A percentile compares a stretch with the other conserved stretches of the same genome.
phyloP scores from a whole-genome alignment of 2,329 filamentous ascomycete genomes.

The Alternaria consortialis region DNA sequence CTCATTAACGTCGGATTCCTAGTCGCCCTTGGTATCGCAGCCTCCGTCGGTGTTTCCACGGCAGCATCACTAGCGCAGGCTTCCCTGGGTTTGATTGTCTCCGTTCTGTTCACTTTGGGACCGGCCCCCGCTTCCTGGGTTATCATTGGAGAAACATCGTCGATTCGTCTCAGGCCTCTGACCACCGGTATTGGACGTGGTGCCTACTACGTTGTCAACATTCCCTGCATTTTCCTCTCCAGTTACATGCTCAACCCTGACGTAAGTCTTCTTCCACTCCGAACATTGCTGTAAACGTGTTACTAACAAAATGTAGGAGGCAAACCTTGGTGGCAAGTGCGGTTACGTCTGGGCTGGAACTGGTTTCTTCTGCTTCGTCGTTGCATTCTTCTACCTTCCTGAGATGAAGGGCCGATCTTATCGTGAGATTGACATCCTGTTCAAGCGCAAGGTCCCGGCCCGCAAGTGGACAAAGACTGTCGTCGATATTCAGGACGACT shows the following conservation, averaged over 20 bases:
- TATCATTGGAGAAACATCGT: constrained; percentile 73
- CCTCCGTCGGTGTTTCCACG: constrained; percentile 56
- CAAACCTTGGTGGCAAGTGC: constrained; percentile 54
- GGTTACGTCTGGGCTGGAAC: constrained; percentile 52
- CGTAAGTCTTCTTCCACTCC: constrained; percentile 54
- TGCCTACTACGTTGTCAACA: constrained; percentile 70
- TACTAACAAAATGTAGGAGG: constrained; percentile 69
- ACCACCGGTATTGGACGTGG: constrained; percentile 72
- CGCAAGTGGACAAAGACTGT: constrained; percentile 65
- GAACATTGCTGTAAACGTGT: constrained; percentile 51
- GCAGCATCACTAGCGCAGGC: constrained; percentile 65
- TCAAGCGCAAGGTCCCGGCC: constrained; percentile 59
- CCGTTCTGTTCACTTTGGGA: constrained; percentile 69
- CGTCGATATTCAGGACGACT: constrained; percentile 68
- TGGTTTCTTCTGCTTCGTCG: constrained; percentile 63
- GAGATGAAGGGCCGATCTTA: constrained; percentile 64
- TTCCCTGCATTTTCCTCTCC: constrained; percentile 71
- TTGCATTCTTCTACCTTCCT: constrained; percentile 62
- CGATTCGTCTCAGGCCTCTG: constrained; percentile 70
- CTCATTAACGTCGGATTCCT: constrained; percentile 64
- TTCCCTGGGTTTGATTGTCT: constrained; percentile 70
- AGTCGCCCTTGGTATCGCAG: constrained; percentile 67
- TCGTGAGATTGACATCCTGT: constrained; percentile 61
- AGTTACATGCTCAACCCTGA: constrained; percentile 68
- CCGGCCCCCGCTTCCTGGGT: constrained; percentile 72